These are phyloP conservation scores for Yamadazyma sp. DNA, from an alignment of 1,139 yeast genomes.

Conservation along the genomic window DNA sequence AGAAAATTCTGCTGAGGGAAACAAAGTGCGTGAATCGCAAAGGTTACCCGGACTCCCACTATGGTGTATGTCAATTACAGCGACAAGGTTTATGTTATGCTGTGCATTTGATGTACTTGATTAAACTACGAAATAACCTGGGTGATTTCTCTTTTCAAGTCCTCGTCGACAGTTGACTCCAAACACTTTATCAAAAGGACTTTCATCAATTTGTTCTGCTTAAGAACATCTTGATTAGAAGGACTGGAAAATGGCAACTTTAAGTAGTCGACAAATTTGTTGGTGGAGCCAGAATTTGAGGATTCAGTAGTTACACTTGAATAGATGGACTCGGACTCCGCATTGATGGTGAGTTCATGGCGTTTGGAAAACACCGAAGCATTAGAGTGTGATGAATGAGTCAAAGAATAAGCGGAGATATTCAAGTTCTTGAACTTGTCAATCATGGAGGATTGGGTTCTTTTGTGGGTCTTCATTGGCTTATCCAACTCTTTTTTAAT, in stretches of 20 bases:
- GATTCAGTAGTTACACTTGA: conserved; percentile 22
- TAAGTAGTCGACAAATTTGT: conserved; percentile 26
- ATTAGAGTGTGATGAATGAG: conserved; percentile 18
- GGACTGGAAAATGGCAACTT: conserved; percentile 20
- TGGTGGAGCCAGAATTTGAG: conserved; percentile 11
- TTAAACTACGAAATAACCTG: conserved; percentile 3
- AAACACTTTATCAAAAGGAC: conserved; percentile 13
- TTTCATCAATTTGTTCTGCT: conserved; percentile 11
- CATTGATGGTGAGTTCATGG: conserved; percentile 14
- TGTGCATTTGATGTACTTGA: neutral
- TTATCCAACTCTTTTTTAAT: conserved; percentile 7
- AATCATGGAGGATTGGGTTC: conserved; percentile 21
- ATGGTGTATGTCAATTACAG: neutral
- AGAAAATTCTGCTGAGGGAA: conserved; percentile 3
- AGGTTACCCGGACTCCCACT: conserved; percentile 1
- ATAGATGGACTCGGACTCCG: conserved; percentile 33
- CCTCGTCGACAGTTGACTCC: conserved; percentile 11
- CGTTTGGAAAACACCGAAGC: conserved; percentile 20
- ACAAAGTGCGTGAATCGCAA: neutral
- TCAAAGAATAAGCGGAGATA: conserved; percentile 16
- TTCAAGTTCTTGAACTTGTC: conserved; percentile 19
- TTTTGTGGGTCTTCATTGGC: conserved; percentile 18
- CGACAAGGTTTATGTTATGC: neutral
- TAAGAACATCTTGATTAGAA: conserved; percentile 3
- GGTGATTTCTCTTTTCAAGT: conserved; percentile 15